A percentile compares a stretch with the other conserved stretches of the same genome.
phyloP scores from a whole-genome alignment of 2,329 filamentous ascomycete genomes.

The Zymoseptoria brevis region DNA sequence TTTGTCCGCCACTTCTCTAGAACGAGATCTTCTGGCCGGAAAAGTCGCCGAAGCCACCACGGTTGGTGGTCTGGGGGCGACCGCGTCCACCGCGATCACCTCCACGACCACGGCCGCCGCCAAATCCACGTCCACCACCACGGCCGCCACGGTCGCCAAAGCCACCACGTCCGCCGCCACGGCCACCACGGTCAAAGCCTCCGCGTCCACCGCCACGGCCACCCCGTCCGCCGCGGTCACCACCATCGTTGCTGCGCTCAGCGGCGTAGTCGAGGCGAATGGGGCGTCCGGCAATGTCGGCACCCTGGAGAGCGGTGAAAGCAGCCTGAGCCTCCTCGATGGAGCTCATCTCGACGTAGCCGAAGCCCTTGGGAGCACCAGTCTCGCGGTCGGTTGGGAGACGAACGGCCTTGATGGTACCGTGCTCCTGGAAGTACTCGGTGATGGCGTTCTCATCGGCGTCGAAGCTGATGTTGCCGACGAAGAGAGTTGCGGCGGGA shows the following conservation, averaged over 20 bases:
- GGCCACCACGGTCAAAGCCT: slow-evolving; percentile 29
- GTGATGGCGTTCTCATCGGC: slow-evolving; percentile 67
- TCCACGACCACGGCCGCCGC: slow-evolving; percentile 43
- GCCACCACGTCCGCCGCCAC: slow-evolving; percentile 32
- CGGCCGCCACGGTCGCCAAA: slow-evolving; percentile 45
- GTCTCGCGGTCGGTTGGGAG: slow-evolving; percentile 82
- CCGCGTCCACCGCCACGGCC: slow-evolving; percentile 36
- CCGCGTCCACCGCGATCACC: slow-evolving; percentile 47
- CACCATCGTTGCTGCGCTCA: slow-evolving; percentile 37
- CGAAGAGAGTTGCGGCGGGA: slow-evolving; percentile 78
- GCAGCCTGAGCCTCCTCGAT: slow-evolving; percentile 75
- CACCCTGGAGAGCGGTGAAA: slow-evolving; percentile 62
- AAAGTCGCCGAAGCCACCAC: slow-evolving; percentile 57
- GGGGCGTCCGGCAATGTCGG: slow-evolving; percentile 61
- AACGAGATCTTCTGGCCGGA: slow-evolving; percentile 75
- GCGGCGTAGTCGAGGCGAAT: slow-evolving; percentile 76
- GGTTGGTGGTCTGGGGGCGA: slow-evolving; percentile 39
- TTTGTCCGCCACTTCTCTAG: slow-evolving; percentile 7
- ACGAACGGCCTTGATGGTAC: slow-evolving; percentile 67
- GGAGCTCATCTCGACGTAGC: slow-evolving; percentile 76
- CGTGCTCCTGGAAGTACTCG: slow-evolving; percentile 65
- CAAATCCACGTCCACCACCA: slow-evolving; percentile 44
- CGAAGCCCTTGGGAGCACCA: slow-evolving; percentile 83
- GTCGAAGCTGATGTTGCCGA: slow-evolving; percentile 84
- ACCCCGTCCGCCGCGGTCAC: slow-evolving; percentile 35